phyloP scores from a whole-genome alignment of 2,329 filamentous ascomycete species.

The Venturia asperata region DNA sequence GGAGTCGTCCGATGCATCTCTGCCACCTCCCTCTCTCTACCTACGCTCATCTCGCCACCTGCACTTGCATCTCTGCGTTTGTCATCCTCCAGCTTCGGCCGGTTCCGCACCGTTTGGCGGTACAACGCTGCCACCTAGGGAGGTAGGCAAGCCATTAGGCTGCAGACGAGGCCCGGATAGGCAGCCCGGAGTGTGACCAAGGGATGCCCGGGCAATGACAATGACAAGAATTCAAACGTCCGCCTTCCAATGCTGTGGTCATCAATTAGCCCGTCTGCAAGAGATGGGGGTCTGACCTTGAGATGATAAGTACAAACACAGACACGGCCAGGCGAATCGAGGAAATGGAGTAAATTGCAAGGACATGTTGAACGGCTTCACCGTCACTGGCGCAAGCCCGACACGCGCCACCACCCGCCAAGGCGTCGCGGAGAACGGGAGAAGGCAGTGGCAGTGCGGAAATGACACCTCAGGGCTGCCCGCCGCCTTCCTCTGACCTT shows the following conservation, averaged over 20 bases:
- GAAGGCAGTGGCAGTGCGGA: not conserved
- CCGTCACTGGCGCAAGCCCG: not conserved
- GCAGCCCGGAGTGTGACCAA: not conserved
- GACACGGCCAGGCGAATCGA: not conserved
- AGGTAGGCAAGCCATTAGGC: too few relatives aligned
- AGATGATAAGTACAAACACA: too few relatives aligned
- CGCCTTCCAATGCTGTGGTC: not conserved
- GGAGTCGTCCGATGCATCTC: not conserved
- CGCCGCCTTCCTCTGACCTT: too few relatives aligned
- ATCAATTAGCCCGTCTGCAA: not conserved
- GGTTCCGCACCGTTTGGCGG: too few relatives aligned
- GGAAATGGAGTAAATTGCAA: not conserved
- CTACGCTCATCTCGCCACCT: not conserved
- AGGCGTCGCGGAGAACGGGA: not conserved
- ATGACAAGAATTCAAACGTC: too few relatives aligned
- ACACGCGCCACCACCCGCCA: too few relatives aligned
- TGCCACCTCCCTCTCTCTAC: not conserved
- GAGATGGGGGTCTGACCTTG: too few relatives aligned
- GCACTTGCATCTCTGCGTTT: too few relatives aligned
- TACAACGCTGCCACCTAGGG: not conserved
- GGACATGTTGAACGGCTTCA: not conserved
- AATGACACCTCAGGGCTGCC: too few relatives aligned
- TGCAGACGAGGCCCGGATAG: not conserved
- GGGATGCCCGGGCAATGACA: not conserved
- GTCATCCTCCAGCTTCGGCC: too few relatives aligned